These are phyloP conservation scores for Umbelopsis vinacea DNA, from an alignment of 192 early-diverging fungal genomes.

Conservation along the genomic window DNA sequence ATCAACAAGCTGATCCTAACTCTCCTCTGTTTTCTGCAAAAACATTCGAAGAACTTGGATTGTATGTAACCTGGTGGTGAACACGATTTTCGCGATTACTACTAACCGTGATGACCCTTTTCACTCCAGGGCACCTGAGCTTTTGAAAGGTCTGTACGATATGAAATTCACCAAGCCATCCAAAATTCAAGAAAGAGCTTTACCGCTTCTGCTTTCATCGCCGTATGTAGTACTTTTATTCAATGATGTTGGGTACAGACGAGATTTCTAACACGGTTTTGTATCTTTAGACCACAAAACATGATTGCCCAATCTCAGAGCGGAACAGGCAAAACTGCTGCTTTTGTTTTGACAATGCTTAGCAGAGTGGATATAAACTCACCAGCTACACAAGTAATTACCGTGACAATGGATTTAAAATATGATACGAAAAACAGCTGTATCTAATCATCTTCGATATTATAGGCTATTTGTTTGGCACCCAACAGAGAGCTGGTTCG, in stretches of 20 bases:
- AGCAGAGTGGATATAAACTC: slow-evolving; percentile 77
- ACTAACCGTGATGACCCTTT: background rate
- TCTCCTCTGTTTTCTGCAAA: slow-evolving; percentile 81
- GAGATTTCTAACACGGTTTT: too few relatives aligned
- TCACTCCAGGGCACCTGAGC: slow-evolving; percentile 66
- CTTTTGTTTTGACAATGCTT: slow-evolving; percentile 93
- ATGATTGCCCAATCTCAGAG: slow-evolving; percentile 99
- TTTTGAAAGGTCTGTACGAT: slow-evolving; percentile 92
- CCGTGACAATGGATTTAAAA: too few relatives aligned
- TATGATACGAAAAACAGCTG: too few relatives aligned
- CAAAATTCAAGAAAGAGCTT: slow-evolving; percentile 94
- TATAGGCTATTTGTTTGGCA: slow-evolving; percentile 82
- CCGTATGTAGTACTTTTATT: slow-evolving; percentile 58
- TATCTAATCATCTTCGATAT: background rate
- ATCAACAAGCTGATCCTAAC: slow-evolving; percentile 71
- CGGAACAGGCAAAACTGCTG: slow-evolving; percentile 96
- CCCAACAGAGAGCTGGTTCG: slow-evolving; percentile 93
- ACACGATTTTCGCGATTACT: background rate
- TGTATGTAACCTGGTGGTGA: slow-evolving; percentile 45
- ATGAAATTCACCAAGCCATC: slow-evolving; percentile 94
- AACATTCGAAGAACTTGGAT: slow-evolving; percentile 76
- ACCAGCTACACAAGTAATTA: slow-evolving; percentile 64
- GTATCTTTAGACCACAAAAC: slow-evolving; percentile 69
- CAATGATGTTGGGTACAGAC: background rate
- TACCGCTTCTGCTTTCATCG: slow-evolving; percentile 84